Evolutionary conservation across 1,284 basidiomycete species (phyloP).

Genomic region (Apiotrichum brassicae): DNA sequence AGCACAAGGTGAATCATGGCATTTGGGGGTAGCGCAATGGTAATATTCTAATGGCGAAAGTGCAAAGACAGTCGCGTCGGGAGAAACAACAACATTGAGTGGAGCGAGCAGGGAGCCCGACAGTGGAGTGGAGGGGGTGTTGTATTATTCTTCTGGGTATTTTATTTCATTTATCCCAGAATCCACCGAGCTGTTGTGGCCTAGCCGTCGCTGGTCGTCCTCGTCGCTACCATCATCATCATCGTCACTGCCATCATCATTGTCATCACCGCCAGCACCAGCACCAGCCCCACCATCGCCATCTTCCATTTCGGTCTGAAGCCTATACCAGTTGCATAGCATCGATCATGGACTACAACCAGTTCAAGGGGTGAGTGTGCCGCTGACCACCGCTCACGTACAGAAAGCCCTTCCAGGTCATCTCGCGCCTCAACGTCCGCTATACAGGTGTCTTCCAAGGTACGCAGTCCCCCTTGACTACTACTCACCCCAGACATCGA

Average conservation of each 20-base stretch:
- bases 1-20: background rate
- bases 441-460: slow-evolving; percentile 43
- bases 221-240: background rate
- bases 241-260: background rate
- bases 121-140: too few species aligned
- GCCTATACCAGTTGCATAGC: background rate
- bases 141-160: background rate
- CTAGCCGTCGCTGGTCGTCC: too few species aligned
- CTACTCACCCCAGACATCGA: slow-evolving; percentile 25
- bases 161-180: background rate
- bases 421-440: slow-evolving; percentile 41
- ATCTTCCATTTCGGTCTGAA: background rate
- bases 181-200: too few species aligned
- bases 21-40: background rate
- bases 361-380: slow-evolving; percentile 31
- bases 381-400: background rate
- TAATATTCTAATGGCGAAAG: background rate
- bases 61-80: slow-evolving; percentile 11
- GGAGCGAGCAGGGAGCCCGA: background rate
- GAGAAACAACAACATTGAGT: too few species aligned
- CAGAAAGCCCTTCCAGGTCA: slow-evolving; percentile 44
- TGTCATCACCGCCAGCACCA: background rate
- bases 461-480: background rate
- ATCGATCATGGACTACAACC: slow-evolving; percentile 34
- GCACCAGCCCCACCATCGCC: background rate